Evolutionary conservation across 768 basidiomycete species (phyloP), one percentile per base, ranked within the genome.

Genomic region (Grammothele lineata): DNA sequence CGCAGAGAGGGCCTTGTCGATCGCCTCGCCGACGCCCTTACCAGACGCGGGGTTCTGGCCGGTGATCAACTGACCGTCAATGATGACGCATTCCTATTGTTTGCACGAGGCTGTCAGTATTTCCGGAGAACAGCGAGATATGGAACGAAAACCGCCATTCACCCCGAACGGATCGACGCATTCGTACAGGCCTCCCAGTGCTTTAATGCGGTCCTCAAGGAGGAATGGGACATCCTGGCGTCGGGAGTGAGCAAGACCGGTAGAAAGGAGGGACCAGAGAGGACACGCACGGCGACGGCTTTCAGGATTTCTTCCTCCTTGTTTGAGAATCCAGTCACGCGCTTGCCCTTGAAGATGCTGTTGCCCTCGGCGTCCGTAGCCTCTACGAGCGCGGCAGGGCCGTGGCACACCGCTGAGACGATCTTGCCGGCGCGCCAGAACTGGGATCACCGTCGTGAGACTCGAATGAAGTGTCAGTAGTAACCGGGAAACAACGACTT

Each of bases 11-110:
- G 73, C 73, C 55, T 79, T 69, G 54, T 80, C 70, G 53, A 87
- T 67, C 19, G 71, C 78, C 56, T 84, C 65, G 8, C 70, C 86
- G 33, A 87, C 50, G 0, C 70, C 69, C 35, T 62, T 68, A 26
- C 86, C 83, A 8, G 78, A 82, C 15, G 76, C 80, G 3, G 85
- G 86, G 65, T 90, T 90, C 62, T 87, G 86, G 8, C 87, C 87
- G 18, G 85, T 84, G 55, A 80, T 70, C 26, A 86, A 67, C 14
- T 74, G 71, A 11, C 79, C 80, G 55, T 80, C 77, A 7, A 75
- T 72, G 12, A 80, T 73, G 21, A 84, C 77, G 53, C 80, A 73
- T 32, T 61, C 47, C 57, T n/a, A n/a, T n/a, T n/a, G n/a, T n/a
- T n/a, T 65, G 35, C 17, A n/a, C n/a, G 17, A n/a, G n/a, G 15